Percentiles rank a stretch among this genome's conserved stretches.
phyloP scores from a whole-genome alignment of 2,329 filamentous ascomycete genomes.

The Stagonosporopsis chrysanthemi region DNA sequence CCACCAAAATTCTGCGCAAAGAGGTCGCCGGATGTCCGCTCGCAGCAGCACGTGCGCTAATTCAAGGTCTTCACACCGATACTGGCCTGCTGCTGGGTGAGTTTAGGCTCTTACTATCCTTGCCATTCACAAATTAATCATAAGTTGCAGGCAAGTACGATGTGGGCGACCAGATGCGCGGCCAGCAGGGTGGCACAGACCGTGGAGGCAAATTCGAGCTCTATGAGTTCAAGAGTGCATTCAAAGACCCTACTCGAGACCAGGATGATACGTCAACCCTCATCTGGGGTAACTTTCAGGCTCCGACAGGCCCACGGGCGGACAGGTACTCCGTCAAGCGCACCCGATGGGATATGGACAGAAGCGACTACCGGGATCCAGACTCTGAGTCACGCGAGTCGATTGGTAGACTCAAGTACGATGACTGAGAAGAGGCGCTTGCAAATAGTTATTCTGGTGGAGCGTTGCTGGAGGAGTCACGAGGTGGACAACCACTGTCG shows the following conservation, averaged over 20 bases:
- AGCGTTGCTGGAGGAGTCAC: background rate
- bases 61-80: conserved; percentile 33
- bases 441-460: background rate
- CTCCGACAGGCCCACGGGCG: background rate
- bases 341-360: background rate
- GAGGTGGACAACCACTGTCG: too few relatives aligned
- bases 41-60: conserved; percentile 50
- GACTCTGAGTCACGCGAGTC: background rate
- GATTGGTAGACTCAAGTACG: conserved; percentile 3
- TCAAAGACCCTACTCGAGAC: conserved; percentile 1
- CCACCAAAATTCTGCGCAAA: conserved; percentile 75
- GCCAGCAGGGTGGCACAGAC: conserved; percentile 9
- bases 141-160: conserved; percentile 24
- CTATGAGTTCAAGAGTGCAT: conserved; percentile 7
- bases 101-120: background rate
- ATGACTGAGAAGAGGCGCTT: background rate
- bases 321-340: conserved; percentile 1
- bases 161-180: conserved; percentile 21
- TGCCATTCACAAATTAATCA: background rate
- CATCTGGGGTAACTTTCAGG: background rate
- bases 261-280: conserved; percentile 14
- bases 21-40: conserved; percentile 80
- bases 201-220: conserved; percentile 3
- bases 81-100: conserved; percentile 31
- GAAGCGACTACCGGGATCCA: conserved; percentile 2